phyloP scores from a whole-genome alignment of 106 monocot genomes.

The Chionographis japonica region DNA sequence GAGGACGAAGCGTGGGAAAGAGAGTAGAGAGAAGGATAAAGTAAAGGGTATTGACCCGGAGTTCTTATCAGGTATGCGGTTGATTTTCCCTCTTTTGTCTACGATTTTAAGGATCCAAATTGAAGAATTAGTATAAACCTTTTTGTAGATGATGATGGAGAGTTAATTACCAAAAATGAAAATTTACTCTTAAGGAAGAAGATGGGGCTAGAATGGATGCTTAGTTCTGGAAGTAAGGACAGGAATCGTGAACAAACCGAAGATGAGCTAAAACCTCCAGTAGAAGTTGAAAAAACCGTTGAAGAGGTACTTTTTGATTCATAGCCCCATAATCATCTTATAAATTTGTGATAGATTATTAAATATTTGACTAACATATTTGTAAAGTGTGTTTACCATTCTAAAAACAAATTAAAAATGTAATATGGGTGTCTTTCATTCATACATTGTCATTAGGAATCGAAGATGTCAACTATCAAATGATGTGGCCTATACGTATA shows the following conservation, averaged over 20 bases:
- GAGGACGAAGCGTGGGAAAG: slow-evolving; percentile 7
- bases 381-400: background rate
- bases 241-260: slow-evolving; percentile 4
- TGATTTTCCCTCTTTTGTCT: background rate
- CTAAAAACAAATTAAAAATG: too few relatives aligned
- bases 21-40: background rate
- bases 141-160: slow-evolving; percentile 15
- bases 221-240: slow-evolving; percentile 29
- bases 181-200: slow-evolving; percentile 57
- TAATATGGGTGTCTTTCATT: too few relatives aligned
- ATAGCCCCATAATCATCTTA: background rate
- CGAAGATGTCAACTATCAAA: too few relatives aligned
- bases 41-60: background rate
- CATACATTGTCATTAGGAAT: too few relatives aligned
- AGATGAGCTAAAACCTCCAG: slow-evolving; percentile 10
- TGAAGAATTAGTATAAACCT: background rate
- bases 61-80: background rate
- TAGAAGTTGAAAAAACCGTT: slow-evolving; percentile 1
- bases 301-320: slow-evolving; percentile 44
- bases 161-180: slow-evolving; percentile 3
- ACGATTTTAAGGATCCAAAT: background rate
- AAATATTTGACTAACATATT: background rate
- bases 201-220: slow-evolving; percentile 93
- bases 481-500: too few relatives aligned
- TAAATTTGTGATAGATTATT: background rate